Base-by-base conservation (phyloP, 179 eudicot genomes). In the Heliamphora pulchella region DNA sequence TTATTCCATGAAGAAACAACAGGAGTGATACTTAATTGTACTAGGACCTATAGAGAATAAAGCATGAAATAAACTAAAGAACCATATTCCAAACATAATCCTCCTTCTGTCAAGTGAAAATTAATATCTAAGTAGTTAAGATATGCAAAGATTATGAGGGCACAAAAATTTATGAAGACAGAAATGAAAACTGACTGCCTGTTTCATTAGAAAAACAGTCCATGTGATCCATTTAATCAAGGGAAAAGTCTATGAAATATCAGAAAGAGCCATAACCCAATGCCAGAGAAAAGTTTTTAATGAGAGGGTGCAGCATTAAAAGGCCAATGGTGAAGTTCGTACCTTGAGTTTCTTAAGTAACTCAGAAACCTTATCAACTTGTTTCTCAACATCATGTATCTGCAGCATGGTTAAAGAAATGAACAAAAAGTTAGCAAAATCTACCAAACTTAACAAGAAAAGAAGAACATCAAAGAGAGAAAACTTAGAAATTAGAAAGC, bases 321-420 rank as follows among this genome's bases (percentile, higher is more conserved):
- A 48, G 51, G 78, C 41, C 46, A 70, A 47, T 4, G 15, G 44
- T 57, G 68, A 5, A 78, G 62, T 79, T 54, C 79, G 74, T 85
- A 88, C 91, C 91, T 88, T 87, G 41, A 89, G 86, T 54, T 87
- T 89, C 77, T 69, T 53, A 41, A 87, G 88, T 39, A 85, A 81
- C 54, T 8, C 86, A 5, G 86, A 55, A 44, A 89, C 80, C 78
- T 85, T 89, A 64, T 89, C 91, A 44, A 89, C 87, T 79, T 85
- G 89, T 66, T 85, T 89, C 69, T 89, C 89, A 67, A 85, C 82
- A 80, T 89, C 91, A 81, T 87, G 89, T 79, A 89, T 84, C 91
- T 89, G 71, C 72, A 71, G 66, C 47, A 78, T 1, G 66, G 77
- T 63, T 50, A 61, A 71, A 65, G 43, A 55, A 39, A 74, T 31